Evolutionary conservation across 225 moss, liverwort and hornwort species (phyloP).

Genomic region (Pseudisothecium myosuroides): DNA sequence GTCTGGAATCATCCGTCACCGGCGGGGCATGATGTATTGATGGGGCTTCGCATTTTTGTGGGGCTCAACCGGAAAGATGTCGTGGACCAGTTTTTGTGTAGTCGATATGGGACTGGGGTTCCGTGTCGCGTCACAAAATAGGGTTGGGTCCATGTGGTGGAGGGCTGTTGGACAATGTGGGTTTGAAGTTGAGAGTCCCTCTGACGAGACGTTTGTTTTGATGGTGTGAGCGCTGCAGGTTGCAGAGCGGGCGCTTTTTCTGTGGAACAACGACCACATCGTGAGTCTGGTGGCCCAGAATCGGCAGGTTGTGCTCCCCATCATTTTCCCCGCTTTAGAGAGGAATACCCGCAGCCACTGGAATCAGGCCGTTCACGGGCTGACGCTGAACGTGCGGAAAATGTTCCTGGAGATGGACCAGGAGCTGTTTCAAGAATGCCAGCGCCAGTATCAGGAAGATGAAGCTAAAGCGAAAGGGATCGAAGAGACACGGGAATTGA

Average conservation of each 20-base stretch:
- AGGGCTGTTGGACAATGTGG: background rate
- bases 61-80: background rate
- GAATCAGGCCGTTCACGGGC: conserved; percentile 96
- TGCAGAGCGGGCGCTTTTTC: conserved; percentile 87
- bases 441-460: conserved; percentile 83
- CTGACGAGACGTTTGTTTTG: conserved; percentile 22
- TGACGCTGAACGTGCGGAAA: conserved; percentile 85
- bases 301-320: conserved; percentile 77
- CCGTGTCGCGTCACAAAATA: background rate
- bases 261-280: conserved; percentile 97
- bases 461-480: conserved; percentile 65
- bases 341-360: conserved; percentile 84
- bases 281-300: conserved; percentile 95
- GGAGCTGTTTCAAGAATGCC: conserved; percentile 91
- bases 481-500: conserved; percentile 73
- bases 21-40: background rate
- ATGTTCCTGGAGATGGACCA: conserved; percentile 99
- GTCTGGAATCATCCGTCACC: background rate
- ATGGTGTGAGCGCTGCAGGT: conserved; percentile 60
- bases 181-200: background rate
- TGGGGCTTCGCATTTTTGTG: background rate
- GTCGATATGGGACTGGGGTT: background rate
- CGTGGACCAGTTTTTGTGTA: background rate
- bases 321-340: conserved; percentile 76
- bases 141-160: background rate